Base-by-base conservation (phyloP, 805 yeast genomes). In the Nakazawaea ishiwadae region DNA sequence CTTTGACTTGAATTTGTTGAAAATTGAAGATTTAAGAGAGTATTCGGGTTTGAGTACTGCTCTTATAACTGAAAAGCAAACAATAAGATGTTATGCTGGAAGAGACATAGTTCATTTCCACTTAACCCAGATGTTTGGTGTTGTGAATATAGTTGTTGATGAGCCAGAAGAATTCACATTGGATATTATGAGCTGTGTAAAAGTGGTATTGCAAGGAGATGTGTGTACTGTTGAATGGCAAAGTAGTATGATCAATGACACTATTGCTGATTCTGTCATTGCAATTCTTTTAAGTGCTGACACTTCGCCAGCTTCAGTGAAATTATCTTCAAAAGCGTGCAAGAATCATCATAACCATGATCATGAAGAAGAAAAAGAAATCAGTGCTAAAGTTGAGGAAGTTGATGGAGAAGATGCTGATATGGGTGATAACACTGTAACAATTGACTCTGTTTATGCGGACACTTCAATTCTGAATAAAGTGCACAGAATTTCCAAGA, bases 81-180 rank as follows among this genome's bases (percentile, higher is more conserved):
- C 79, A 6, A 65, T 93, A 16, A 75, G 76, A 40, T 84, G 93
- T 36, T 80, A 81, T 55, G 95, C 96, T 4, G 85, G 84, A 33
- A 75, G 85, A 26, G 84, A 85, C 35, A 68, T 93, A 44, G 77
- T 93, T 45, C 73, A 76, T 46, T 93, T 95, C 89, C 98, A 93
- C 56, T 72, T 93, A 44, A 77, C 82, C 44, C 98, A 90, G 57
- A 93, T 93, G 99, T 93, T 91, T 71, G 98, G 97, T 1, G 76
- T 71, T 53, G 75, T 89, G 4, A 79, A 81, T 34, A 74, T 86
- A 2, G 42, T 79, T 3, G 69, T 68, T 39, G 88, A 81, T 49
- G 80, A 76, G 12, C 51, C 50, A 1, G 68, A 75, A 16, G 75
- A 67, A 46, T 66, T 72, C 44, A 71, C 71, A 17, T 62, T 79